Evolutionary conservation across 176 grass and related monocot genomes (phyloP).

Genomic region (Saccharum spontaneum): DNA sequence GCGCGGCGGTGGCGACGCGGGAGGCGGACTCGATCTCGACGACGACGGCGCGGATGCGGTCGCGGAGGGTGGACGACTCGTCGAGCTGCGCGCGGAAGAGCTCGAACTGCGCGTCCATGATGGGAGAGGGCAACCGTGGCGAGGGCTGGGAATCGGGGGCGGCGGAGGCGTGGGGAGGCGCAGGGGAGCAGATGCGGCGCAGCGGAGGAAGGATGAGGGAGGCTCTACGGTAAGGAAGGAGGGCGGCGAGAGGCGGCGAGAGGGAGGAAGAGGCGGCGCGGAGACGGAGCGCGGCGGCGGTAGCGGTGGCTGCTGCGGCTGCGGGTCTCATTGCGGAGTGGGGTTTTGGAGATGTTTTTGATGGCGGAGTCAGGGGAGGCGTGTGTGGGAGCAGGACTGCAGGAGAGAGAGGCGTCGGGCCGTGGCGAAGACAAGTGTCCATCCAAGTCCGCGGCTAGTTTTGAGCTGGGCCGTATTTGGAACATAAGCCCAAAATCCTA

Average conservation of each 20-base stretch:
- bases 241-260: background rate
- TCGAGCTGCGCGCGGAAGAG: slow-evolving; percentile 76
- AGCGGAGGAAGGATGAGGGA: slow-evolving; percentile 19
- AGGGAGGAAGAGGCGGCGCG: slow-evolving; percentile 3
- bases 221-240: background rate
- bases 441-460: background rate
- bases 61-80: slow-evolving; percentile 66
- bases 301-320: slow-evolving; percentile 42
- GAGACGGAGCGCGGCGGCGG: slow-evolving; percentile 42
- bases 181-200: slow-evolving; percentile 31
- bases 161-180: slow-evolving; percentile 1
- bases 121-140: slow-evolving; percentile 20
- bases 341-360: slow-evolving; percentile 39
- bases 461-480: background rate
- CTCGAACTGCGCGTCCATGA: slow-evolving; percentile 91
- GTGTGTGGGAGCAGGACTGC: background rate
- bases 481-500: background rate
- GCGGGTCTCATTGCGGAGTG: slow-evolving; percentile 47
- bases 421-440: background rate
- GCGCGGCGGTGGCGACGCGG: slow-evolving; percentile 63
- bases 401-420: background rate
- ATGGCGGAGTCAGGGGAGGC: background rate
- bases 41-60: slow-evolving; percentile 69
- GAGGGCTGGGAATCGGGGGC: slow-evolving; percentile 6
- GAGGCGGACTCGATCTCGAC: slow-evolving; percentile 73